Percentiles rank a stretch among this genome's conserved stretches.
Conservation (phyloP, 2,329 filamentous ascomycete species). For the Diaporthe eres region DNA sequence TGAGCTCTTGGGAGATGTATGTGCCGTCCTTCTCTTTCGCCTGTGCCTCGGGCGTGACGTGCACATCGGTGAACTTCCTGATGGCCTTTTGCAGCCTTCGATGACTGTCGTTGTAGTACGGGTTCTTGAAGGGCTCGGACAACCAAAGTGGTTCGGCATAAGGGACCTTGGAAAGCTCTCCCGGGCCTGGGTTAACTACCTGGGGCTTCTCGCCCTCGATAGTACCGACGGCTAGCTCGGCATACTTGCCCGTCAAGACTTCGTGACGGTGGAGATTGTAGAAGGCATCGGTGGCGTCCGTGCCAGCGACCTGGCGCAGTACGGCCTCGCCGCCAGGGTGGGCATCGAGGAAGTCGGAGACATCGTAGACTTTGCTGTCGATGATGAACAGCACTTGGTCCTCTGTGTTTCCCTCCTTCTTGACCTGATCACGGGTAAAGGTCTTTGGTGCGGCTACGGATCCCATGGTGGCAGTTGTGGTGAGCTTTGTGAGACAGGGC, state of each 20-base stretch:
- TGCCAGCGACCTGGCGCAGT: constrained; percentile 83
- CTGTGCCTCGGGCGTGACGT: constrained; percentile 81
- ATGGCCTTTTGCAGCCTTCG: constrained; percentile 76
- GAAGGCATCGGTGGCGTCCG: constrained; percentile 85
- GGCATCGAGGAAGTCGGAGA: constrained; percentile 86
- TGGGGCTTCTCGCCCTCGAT: constrained; percentile 82
- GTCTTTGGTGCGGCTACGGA: constrained; percentile 57
- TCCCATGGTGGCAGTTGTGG: constrained; percentile 47
- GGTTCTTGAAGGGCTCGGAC: constrained; percentile 80
- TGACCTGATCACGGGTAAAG: constrained; percentile 76
- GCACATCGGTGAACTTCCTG: constrained; percentile 78
- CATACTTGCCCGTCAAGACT: constrained; percentile 82
- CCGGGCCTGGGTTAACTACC: constrained; percentile 77
- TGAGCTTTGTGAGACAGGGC: background rate
- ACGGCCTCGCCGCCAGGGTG: constrained; percentile 88
- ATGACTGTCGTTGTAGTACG: constrained; percentile 86
- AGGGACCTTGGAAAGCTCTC: constrained; percentile 82
- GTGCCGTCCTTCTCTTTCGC: constrained; percentile 82
- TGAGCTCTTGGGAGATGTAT: constrained; percentile 79
- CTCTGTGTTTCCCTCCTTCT: constrained; percentile 77
- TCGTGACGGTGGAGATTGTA: constrained; percentile 95
- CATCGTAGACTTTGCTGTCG: constrained; percentile 89
- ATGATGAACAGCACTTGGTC: constrained; percentile 88
- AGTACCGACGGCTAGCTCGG: constrained; percentile 80
- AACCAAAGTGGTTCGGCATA: constrained; percentile 92